These are phyloP conservation scores for Teratosphaeria destructans DNA, from an alignment of 2,329 filamentous ascomycete genomes.

Conservation along the genomic window DNA sequence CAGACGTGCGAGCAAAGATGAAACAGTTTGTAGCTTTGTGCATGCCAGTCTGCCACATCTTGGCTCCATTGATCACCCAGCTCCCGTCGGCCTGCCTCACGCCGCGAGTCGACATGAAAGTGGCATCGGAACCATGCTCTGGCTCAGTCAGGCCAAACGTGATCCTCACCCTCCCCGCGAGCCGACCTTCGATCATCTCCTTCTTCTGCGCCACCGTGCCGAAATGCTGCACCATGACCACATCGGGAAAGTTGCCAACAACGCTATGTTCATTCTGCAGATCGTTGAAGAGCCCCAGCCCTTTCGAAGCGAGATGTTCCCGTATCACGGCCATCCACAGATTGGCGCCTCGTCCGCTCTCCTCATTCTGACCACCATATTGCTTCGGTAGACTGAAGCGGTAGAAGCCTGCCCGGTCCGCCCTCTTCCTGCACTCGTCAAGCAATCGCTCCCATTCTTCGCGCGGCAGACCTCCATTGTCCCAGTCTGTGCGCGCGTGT, in stretches of 20 bases:
- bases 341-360: conserved; percentile 38
- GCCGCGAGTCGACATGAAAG: conserved; percentile 49
- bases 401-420: conserved; percentile 51
- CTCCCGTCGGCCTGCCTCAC: conserved; percentile 35
- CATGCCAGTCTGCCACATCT: conserved; percentile 58
- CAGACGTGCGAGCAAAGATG: conserved; percentile 50
- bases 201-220: conserved; percentile 45
- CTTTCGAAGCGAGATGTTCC: conserved; percentile 49
- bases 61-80: conserved; percentile 47
- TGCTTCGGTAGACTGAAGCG: conserved; percentile 47
- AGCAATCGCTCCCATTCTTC: conserved; percentile 50
- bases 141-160: conserved; percentile 55
- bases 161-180: conserved; percentile 44
- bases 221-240: conserved; percentile 53
- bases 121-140: conserved; percentile 52
- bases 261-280: conserved; percentile 54
- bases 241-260: conserved; percentile 52
- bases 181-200: conserved; percentile 42
- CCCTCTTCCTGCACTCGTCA: conserved; percentile 37
- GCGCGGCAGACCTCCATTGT: conserved; percentile 45
- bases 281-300: conserved; percentile 52
- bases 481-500: conserved; percentile 52
- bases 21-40: conserved; percentile 53
- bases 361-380: conserved; percentile 44
- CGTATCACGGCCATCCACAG: conserved; percentile 55